These are phyloP conservation scores for Sphagnum tenellum DNA, from an alignment of 225 moss, liverwort and hornwort genomes.

Conservation along the genomic window DNA sequence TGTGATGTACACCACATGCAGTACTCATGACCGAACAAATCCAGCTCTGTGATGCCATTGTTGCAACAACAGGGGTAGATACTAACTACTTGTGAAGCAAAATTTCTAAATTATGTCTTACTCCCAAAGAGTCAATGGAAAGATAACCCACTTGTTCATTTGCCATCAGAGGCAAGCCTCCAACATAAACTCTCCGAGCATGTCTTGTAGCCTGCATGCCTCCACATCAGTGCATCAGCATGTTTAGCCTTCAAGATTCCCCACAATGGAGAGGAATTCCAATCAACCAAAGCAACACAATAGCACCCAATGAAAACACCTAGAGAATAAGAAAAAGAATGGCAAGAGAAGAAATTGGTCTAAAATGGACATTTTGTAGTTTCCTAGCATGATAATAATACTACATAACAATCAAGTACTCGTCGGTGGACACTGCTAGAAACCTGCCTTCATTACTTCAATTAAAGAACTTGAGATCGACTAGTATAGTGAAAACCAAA, in stretches of 20 bases:
- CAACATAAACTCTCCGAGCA: slow-evolving; percentile 94
- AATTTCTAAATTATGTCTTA: neutral
- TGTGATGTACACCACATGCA: no score
- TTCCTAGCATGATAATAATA: neutral
- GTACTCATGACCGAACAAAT: neutral
- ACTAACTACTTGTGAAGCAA: neutral
- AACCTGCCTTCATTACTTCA: no score
- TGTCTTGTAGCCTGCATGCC: slow-evolving; percentile 93
- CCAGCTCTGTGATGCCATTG: neutral
- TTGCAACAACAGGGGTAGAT: neutral
- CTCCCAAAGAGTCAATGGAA: neutral
- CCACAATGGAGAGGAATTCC: no score
- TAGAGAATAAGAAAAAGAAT: no score
- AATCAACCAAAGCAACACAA: no score
- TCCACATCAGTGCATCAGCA: slow-evolving; percentile 8
- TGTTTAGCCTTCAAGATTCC: neutral
- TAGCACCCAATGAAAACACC: no score
- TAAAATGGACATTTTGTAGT: neutral
- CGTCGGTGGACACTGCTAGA: no score
- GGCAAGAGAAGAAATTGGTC: neutral
- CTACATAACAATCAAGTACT: neutral
- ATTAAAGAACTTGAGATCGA: no score
- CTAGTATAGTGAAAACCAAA: no score
- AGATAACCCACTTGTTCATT: slow-evolving; percentile 69
- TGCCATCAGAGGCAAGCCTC: slow-evolving; percentile 92